A percentile compares a stretch with the other conserved stretches of the same genome.
These are phyloP conservation scores for Salix udensis DNA, from an alignment of 345 rosid species.

Conservation along the genomic window DNA sequence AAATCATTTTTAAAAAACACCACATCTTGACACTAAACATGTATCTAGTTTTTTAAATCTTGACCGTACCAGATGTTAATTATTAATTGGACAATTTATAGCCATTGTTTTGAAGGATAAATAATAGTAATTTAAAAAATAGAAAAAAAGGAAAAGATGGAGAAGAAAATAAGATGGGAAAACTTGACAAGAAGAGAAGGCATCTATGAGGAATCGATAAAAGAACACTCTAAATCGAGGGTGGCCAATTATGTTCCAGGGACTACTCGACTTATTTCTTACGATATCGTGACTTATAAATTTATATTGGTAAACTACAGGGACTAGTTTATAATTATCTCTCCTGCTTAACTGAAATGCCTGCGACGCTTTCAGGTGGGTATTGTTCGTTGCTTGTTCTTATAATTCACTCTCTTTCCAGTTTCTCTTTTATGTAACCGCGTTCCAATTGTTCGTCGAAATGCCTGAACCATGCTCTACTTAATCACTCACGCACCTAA, in stretches of 20 bases:
- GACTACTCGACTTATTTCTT: neutral
- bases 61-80: no score
- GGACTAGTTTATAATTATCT: neutral
- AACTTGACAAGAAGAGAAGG: neutral
- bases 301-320: neutral
- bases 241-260: neutral
- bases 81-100: no score
- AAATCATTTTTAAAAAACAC: no score
- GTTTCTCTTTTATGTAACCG: neutral
- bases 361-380: constrained; percentile 29
- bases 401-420: neutral
- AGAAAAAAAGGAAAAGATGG: no score
- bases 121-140: no score
- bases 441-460: constrained; percentile 54
- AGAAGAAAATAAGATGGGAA: neutral
- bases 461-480: constrained; percentile 87
- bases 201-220: no score
- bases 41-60: no score
- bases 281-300: neutral
- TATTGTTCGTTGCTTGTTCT: constrained; percentile 62
- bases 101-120: no score
- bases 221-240: no score
- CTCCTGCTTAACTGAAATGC: neutral
- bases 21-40: no score
- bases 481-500: constrained; percentile 29